phyloP scores from a whole-genome alignment of 805 yeast species.

The Yamadazyma sp. region DNA sequence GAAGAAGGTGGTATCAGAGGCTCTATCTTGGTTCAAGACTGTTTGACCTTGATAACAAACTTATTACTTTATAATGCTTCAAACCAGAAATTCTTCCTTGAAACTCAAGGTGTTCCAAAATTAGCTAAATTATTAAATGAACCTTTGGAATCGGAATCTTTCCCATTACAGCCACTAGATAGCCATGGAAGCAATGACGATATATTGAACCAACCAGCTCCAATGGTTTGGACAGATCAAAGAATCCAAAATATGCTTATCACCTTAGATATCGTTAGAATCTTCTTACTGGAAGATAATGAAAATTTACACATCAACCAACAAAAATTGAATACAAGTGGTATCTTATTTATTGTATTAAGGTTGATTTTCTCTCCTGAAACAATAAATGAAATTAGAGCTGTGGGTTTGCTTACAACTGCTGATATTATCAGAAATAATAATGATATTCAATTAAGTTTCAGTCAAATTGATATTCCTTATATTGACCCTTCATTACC shows the following conservation, averaged over 20 bases:
- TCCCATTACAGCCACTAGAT: too few species aligned
- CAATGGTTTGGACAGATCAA: conserved; percentile 76
- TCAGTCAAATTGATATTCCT: conserved; percentile 87
- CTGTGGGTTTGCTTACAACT: conserved; percentile 66
- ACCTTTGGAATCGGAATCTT: conserved; percentile 39
- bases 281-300: conserved; percentile 70
- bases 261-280: conserved; percentile 66
- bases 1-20: conserved; percentile 91
- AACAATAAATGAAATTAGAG: conserved; percentile 65
- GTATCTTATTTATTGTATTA: conserved; percentile 62
- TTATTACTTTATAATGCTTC: conserved; percentile 79
- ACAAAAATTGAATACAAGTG: conserved; percentile 52
- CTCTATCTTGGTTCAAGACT: conserved; percentile 87
- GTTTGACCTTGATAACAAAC: conserved; percentile 70
- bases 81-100: conserved; percentile 85
- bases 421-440: conserved; percentile 75
- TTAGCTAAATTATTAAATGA: conserved; percentile 61
- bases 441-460: conserved; percentile 61
- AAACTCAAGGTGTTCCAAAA: conserved; percentile 72
- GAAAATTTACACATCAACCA: conserved; percentile 65
- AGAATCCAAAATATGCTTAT: conserved; percentile 62
- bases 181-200: conserved; percentile 24
- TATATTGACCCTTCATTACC: conserved; percentile 75
- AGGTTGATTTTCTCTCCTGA: conserved; percentile 65
- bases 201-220: conserved; percentile 18